Evolutionary conservation across 1,139 yeast species (phyloP), one percentile per base, ranked within the genome.

Genomic region (Geotrichum macrosporum): DNA sequence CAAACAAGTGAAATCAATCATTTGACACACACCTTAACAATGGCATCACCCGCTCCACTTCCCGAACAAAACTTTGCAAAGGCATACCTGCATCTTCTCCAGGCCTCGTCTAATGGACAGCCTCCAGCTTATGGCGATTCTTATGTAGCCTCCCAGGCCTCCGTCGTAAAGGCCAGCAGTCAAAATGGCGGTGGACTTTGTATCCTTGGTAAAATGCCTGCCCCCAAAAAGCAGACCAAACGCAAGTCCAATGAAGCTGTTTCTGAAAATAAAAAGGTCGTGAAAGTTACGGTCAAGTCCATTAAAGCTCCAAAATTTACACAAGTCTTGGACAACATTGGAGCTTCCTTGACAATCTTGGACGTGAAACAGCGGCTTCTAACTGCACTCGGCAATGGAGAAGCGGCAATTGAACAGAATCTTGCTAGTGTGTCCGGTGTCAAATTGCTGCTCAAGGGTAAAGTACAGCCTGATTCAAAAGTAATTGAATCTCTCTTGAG

Each of bases 281-380:
- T 26, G 29, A 35, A 36, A 16, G 37, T 43, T 5, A 43, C 37
- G 16, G 41, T 43, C 18, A 43, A 43, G 27, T 24, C 35, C 2
- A 43, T 43, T 29, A 36, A 37, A n/a, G 42, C 42, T 8, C 42
- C 41, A 31, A 43, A 43, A 31, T 43, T 43, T 10, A 24, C 30
- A 9, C 31, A 22, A 5, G 33, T 21, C 4, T 15, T 29, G 19
- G 38, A 27, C 8, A 32, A 16, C 10, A 33, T 43, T 12, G 20
- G 15, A 10, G 22, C 41, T 12, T 2, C 12, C 4, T 16, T 18
- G 27, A 43, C 41, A 10, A 29, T 43, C 13, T 30, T 43, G n/a
- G 41, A 36, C 8, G 12, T 43, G 32, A 43, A 43, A 29, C 33
- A 36, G 35, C 20, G 15, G 31, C 16, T 27, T 3, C 2, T 42